Base-by-base conservation (phyloP, 345 rosid species). In the Firmiana major region DNA sequence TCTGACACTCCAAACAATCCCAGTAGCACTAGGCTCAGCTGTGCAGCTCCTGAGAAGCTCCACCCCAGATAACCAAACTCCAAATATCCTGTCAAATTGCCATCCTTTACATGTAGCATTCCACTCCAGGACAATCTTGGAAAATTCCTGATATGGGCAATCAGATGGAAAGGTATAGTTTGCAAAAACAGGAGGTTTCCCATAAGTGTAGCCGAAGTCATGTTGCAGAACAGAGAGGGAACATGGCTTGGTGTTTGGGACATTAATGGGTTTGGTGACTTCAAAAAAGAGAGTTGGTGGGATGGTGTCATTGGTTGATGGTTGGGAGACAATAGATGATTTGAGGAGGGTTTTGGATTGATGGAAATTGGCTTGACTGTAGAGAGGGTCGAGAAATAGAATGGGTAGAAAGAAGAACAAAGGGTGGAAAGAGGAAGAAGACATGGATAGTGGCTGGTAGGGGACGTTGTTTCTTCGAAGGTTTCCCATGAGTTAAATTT, bases 11-110 rank as follows among this genome's bases (percentile, higher is more conserved):
- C 99, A 94, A 31, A 90, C 58, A 21, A 88, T 91, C 6, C 98
- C 99, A 51, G 83, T 88, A 0, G 86, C 73, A 9, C 79, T 86
- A 13, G 98, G 99, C 89, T 94, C 98, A 12, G 97, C 99, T 15
- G 98, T 88, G 85, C 99, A 94, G 86, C 99, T 90, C 68, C 99
- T 85, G 76, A 94, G 92, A 85, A 94, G 88, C 93, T 94, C 99
- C 0, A 89, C 94, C 0, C 98, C 98, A 46, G 88, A 86, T 9
- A 94, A 84, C 99, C 98, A 94, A 54, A 93, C 85, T 0, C 99
- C 99, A 70, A 93, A 91, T 8, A 94, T 94, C 21, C 98, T 89
- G 68, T 94, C 99, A 74, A 78, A 93, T 73, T 94, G 99, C 62
- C 90, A 83, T 40, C 99, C 99, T 81, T 74, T 79, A 83, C 89